Evolutionary conservation across 768 basidiomycete genomes (phyloP).

Genomic region (Hypholoma sublateritium): DNA sequence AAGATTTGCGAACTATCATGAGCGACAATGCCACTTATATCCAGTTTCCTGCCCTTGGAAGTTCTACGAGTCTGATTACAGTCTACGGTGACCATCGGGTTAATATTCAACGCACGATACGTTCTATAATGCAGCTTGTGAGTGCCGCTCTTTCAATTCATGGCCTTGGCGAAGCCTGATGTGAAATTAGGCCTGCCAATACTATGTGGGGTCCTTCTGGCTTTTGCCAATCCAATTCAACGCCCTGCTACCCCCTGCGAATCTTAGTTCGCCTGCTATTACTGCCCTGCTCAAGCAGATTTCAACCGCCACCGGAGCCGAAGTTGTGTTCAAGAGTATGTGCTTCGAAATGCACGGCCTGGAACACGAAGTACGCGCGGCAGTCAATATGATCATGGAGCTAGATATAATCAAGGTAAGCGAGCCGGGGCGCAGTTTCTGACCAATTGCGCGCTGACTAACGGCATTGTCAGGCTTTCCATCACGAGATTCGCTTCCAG

Average conservation of each 20-base stretch:
- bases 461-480: conserved; percentile 62
- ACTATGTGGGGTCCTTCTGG: conserved; percentile 98
- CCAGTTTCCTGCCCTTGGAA: conserved; percentile 89
- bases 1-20: conserved; percentile 92
- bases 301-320: conserved; percentile 83
- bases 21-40: conserved; percentile 96
- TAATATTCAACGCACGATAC: conserved; percentile 91
- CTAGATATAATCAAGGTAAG: conserved; percentile 88
- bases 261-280: conserved; percentile 80
- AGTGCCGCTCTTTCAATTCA: conserved; percentile 29
- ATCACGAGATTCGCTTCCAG: conserved; percentile 97
- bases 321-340: conserved; percentile 96
- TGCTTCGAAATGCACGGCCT: conserved; percentile 97
- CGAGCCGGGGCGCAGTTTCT: neutral
- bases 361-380: conserved; percentile 86
- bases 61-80: conserved; percentile 88
- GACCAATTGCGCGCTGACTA: conserved; percentile 6
- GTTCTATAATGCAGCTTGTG: conserved; percentile 93
- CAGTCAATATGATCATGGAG: conserved; percentile 84
- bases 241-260: conserved; percentile 80
- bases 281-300: conserved; percentile 85
- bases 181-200: conserved; percentile 77
- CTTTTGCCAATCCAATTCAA: conserved; percentile 93
- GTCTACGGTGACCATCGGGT: conserved; percentile 94
- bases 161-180: neutral